Evolutionary conservation across 23 red algal genomes (phyloP).

Genomic region (Cyanidium caldarium): DNA sequence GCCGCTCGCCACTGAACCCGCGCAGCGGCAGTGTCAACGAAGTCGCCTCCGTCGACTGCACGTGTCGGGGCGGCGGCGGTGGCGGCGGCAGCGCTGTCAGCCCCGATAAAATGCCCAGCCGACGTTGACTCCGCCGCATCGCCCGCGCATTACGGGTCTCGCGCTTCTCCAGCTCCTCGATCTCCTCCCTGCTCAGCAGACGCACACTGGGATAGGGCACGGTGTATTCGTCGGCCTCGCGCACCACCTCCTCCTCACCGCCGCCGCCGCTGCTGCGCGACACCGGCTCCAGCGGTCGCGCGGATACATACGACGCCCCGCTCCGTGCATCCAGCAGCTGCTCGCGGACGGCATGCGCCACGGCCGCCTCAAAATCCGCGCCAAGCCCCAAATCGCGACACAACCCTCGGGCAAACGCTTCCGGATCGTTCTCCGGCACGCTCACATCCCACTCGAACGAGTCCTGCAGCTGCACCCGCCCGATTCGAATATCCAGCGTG

Average conservation of each 20-base stretch:
- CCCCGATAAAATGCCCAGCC: background rate
- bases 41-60: background rate
- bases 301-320: background rate
- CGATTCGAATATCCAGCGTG: slow-evolving; percentile 57
- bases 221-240: background rate
- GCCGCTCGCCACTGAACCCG: background rate
- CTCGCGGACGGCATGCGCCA: slow-evolving; percentile 59
- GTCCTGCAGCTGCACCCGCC: slow-evolving; percentile 48
- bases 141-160: background rate
- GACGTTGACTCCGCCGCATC: background rate
- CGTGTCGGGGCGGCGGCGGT: too few relatives aligned
- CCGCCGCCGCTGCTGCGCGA: too few relatives aligned
- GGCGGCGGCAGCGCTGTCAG: background rate
- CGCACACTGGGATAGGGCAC: background rate
- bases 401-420: slow-evolving; percentile 52
- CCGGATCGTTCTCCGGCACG: slow-evolving; percentile 29
- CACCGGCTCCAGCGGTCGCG: background rate
- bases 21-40: too few relatives aligned
- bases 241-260: background rate
- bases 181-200: background rate
- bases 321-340: slow-evolving; percentile 24
- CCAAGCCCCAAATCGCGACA: slow-evolving; percentile 52
- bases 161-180: background rate
- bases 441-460: slow-evolving; percentile 77
- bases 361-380: slow-evolving; percentile 38